phyloP scores from a whole-genome alignment of 495 filamentous ascomycete species.

The Aspergillus incahuasiensis region DNA sequence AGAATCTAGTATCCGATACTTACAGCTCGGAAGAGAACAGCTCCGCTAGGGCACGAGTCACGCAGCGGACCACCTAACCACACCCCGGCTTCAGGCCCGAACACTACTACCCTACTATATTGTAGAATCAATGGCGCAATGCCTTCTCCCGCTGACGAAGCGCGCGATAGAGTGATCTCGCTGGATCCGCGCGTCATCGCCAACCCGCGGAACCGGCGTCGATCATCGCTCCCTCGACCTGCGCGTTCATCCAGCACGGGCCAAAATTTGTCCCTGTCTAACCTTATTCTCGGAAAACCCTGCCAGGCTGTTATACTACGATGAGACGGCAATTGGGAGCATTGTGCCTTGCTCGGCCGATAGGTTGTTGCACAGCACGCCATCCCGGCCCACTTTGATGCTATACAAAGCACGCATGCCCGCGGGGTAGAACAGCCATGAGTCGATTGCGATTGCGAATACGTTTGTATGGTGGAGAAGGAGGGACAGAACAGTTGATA shows the following conservation, averaged over 20 bases:
- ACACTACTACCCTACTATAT: not conserved
- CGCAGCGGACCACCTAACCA: too few species aligned
- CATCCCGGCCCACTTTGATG: conserved; percentile 42
- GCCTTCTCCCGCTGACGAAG: too few species aligned
- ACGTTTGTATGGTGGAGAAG: not conserved
- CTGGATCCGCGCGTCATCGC: not conserved
- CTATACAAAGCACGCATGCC: conserved; percentile 18
- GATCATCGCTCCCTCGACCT: not conserved
- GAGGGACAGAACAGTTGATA: too few species aligned
- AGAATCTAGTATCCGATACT: too few species aligned
- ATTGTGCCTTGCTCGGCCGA: conserved; percentile 6
- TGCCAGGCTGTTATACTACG: too few species aligned
- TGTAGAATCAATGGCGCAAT: not conserved
- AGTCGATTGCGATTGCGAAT: not conserved
- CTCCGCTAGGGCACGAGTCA: too few species aligned
- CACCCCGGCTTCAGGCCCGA: too few species aligned
- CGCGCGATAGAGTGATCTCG: not conserved
- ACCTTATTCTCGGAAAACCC: too few species aligned
- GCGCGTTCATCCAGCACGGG: too few species aligned
- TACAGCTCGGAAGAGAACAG: too few species aligned
- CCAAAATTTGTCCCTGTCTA: too few species aligned
- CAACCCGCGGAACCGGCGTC: not conserved
- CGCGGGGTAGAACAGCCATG: conserved; percentile 7
- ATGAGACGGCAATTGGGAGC: too few species aligned
- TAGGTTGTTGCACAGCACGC: conserved; percentile 22